A percentile compares a stretch with the other conserved stretches of the same genome.
Evolutionary conservation across 2,329 filamentous ascomycete genomes (phyloP).

Genomic region (Proliferodiscus dingleyae): DNA sequence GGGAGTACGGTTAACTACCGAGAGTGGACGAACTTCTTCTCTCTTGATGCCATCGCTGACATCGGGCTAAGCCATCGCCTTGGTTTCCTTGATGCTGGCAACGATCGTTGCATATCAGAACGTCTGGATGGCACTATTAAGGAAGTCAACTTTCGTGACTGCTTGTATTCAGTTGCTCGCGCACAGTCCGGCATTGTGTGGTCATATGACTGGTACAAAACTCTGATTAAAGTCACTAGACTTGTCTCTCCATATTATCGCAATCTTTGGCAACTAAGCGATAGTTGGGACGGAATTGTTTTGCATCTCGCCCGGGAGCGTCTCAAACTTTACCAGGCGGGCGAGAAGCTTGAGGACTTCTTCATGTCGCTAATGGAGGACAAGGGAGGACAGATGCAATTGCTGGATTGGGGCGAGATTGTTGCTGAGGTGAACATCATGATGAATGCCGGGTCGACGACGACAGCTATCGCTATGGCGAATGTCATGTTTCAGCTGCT

Average conservation of each 20-base stretch:
- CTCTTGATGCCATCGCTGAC: slow-evolving; percentile 51
- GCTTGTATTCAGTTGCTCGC: slow-evolving; percentile 45
- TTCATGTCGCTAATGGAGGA: slow-evolving; percentile 51
- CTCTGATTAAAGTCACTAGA: slow-evolving; percentile 43
- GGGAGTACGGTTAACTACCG: slow-evolving; percentile 46
- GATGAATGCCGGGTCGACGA: slow-evolving; percentile 44
- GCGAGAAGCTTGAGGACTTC: slow-evolving; percentile 55
- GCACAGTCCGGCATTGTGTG: slow-evolving; percentile 48
- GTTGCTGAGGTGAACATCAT: slow-evolving; percentile 51
- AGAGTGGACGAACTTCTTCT: slow-evolving; percentile 51
- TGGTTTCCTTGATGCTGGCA: slow-evolving; percentile 46
- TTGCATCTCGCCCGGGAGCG: slow-evolving; percentile 41
- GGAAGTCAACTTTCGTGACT: slow-evolving; percentile 43
- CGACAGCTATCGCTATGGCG: slow-evolving; percentile 46
- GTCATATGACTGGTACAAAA: slow-evolving; percentile 46
- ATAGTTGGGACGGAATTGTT: slow-evolving; percentile 44
- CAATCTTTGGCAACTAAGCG: slow-evolving; percentile 35
- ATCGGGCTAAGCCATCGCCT: slow-evolving; percentile 49
- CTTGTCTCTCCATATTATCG: slow-evolving; percentile 43
- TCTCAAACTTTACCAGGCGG: slow-evolving; percentile 41
- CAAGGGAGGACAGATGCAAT: slow-evolving; percentile 35
- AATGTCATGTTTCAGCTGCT: slow-evolving; percentile 50
- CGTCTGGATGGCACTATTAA: slow-evolving; percentile 42
- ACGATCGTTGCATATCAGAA: slow-evolving; percentile 40
- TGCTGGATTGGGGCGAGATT: slow-evolving; percentile 53